Percentiles rank a stretch among this genome's conserved stretches.
Conservation (phyloP, 768 basidiomycete species). For the Termitomyces bulborhizus region DNA sequence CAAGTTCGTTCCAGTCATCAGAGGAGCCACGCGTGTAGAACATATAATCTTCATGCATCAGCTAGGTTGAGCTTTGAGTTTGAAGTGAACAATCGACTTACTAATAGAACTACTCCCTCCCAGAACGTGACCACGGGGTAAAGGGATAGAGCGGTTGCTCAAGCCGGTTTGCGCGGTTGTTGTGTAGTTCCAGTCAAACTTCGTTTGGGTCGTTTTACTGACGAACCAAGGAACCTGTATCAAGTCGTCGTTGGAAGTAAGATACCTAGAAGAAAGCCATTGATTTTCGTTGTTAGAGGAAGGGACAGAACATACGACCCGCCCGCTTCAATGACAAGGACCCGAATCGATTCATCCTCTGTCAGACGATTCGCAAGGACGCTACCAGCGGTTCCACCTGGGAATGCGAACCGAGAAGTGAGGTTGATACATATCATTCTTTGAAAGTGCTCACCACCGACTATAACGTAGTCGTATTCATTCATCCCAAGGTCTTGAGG, state of each 20-base stretch:
- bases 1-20: slow-evolving; percentile 25
- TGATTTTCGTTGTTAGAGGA: too few relatives aligned
- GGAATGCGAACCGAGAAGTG: too few relatives aligned
- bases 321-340: slow-evolving; percentile 8
- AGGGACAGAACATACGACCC: slow-evolving; percentile 7
- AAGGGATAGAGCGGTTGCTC: slow-evolving; percentile 15
- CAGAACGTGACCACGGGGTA: slow-evolving; percentile 20
- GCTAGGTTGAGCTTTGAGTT: too few relatives aligned
- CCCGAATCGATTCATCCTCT: background rate
- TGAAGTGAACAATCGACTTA: slow-evolving; percentile 15
- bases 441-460: slow-evolving; percentile 3
- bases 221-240: slow-evolving; percentile 9
- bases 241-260: background rate
- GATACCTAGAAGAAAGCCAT: background rate
- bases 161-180: slow-evolving; percentile 22
- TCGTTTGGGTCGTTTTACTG: slow-evolving; percentile 7
- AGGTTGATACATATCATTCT: too few relatives aligned
- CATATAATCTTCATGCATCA: slow-evolving; percentile 18
- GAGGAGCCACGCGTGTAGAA: slow-evolving; percentile 24
- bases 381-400: slow-evolving; percentile 7
- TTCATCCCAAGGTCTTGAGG: background rate
- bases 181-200: slow-evolving; percentile 25
- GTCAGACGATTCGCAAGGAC: slow-evolving; percentile 8
- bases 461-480: slow-evolving; percentile 6
- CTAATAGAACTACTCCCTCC: slow-evolving; percentile 25